Evolutionary conservation across 805 yeast genomes (phyloP).

Genomic region (Wickerhamiella alocasiicola): DNA sequence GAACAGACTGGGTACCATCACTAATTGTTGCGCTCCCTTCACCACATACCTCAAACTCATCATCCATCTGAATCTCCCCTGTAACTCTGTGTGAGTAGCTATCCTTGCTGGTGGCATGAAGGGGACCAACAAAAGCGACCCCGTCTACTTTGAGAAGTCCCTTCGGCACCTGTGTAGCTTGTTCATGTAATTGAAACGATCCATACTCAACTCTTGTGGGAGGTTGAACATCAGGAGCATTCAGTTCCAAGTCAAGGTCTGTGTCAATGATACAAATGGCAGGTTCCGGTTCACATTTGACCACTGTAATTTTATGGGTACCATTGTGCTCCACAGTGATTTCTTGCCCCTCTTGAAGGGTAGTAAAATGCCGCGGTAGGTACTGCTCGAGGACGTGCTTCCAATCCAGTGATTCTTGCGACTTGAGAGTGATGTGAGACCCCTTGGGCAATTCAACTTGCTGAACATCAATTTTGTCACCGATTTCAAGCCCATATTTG

Average conservation of each 20-base stretch:
- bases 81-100: constrained; percentile 12
- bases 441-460: constrained; percentile 35
- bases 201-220: not conserved
- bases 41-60: constrained; percentile 11
- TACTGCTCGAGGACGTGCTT: constrained; percentile 41
- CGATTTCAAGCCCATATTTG: constrained; percentile 22
- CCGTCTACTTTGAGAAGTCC: constrained; percentile 2
- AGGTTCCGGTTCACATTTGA: constrained; percentile 30
- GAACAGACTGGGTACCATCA: not conserved
- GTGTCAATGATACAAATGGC: constrained; percentile 46
- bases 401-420: constrained; percentile 34
- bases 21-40: constrained; percentile 8
- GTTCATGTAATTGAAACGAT: not conserved
- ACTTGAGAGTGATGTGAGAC: constrained; percentile 33
- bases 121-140: constrained; percentile 18
- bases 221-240: constrained; percentile 4
- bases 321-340: constrained; percentile 28
- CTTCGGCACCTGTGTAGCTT: not conserved
- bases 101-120: constrained; percentile 15
- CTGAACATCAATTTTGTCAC: constrained; percentile 20
- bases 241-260: constrained; percentile 34
- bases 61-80: constrained; percentile 9
- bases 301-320: constrained; percentile 26
- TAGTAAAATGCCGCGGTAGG: constrained; percentile 39
- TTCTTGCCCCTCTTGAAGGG: constrained; percentile 33